Percentiles rank a stretch among this genome's conserved stretches.
Conservation (phyloP, 768 basidiomycete species). For the Sporobolomyces phaffii region DNA sequence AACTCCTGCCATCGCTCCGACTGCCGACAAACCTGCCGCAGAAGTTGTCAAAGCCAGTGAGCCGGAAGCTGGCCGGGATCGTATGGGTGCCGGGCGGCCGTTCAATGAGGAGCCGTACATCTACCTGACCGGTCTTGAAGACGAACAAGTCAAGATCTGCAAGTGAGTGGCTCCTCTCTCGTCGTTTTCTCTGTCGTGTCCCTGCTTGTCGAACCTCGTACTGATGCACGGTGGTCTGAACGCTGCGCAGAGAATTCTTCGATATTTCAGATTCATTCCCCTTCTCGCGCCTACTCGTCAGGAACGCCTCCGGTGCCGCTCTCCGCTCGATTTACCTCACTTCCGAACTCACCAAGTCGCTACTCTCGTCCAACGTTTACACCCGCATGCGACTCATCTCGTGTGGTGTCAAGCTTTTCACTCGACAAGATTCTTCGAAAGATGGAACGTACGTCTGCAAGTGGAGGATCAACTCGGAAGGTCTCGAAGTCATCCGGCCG, state of each 20-base stretch:
- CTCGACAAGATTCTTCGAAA: slow-evolving; percentile 69
- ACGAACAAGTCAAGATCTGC: slow-evolving; percentile 65
- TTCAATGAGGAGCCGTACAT: slow-evolving; percentile 92
- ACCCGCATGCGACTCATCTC: slow-evolving; percentile 76
- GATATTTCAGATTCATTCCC: slow-evolving; percentile 69
- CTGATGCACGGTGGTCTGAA: too few species aligned
- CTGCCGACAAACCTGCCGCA: slow-evolving; percentile 44
- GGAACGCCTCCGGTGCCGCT: slow-evolving; percentile 68
- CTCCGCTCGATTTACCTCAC: slow-evolving; percentile 80
- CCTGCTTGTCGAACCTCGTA: too few species aligned
- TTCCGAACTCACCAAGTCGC: slow-evolving; percentile 73
- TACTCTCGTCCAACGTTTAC: slow-evolving; percentile 76
- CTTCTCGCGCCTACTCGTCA: slow-evolving; percentile 67
- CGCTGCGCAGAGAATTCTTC: slow-evolving; percentile 63
- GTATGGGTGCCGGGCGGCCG: slow-evolving; percentile 21
- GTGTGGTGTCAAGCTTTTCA: slow-evolving; percentile 89
- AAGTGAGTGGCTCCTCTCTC: slow-evolving; percentile 53
- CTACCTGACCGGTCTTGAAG: slow-evolving; percentile 59
- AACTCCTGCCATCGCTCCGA: slow-evolving; percentile 47
- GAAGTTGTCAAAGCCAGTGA: neutral
- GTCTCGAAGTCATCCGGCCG: slow-evolving; percentile 74
- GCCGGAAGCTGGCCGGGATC: neutral
- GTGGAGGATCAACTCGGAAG: slow-evolving; percentile 67
- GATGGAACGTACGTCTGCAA: slow-evolving; percentile 47
- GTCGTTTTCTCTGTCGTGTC: too few species aligned